Evolutionary conservation across 2,329 filamentous ascomycete species (phyloP), one percentile per base, ranked within the genome.

Genomic region (Trichoderma harzianum): DNA sequence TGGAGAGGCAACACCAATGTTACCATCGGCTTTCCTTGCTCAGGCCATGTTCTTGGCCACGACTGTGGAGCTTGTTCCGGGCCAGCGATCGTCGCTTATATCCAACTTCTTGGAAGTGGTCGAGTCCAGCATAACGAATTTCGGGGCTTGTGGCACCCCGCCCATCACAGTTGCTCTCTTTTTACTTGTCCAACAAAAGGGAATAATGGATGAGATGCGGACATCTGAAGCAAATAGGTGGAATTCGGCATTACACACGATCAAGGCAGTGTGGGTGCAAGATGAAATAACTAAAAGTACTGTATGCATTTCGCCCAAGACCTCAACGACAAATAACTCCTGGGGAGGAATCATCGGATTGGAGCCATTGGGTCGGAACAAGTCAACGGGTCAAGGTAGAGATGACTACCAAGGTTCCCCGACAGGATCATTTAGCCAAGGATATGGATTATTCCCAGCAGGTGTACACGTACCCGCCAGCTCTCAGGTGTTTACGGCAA

Each of bases 101-200:
- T 69, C 67, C 11, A 69, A 69, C 28, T 69, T 69, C 16, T 18
- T 69, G 18, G 67, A 69, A 30, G 67, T 62, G 16, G 67, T 69
- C 8, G 67, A 69, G 43, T 69, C 67, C 11, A 69, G 57, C 39
- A 62, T 69, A n/a, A 11, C 55, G 16, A 69, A 69, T 32, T 69
- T 69, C 21, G 67, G 67, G 14, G 67, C 67, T 10, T 69, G 67
- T 11, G 67, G 67, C 28, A 69, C 67, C 0, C 57, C 67, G 4
- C 67, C 67, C 14, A 53, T 69, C 24, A 53, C 47, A 21, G 39
- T 69, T 47, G 67, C 67, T 24, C 67, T 69, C 14, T 61, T 61
- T 53, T 62, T 32, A 21, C 57, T 69, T 28, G 57, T 69, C 28
- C 67, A 69, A 18, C 67, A 62, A 51, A 69, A 69, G 14, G 57